phyloP scores from a whole-genome alignment of 2,329 filamentous ascomycete genomes.

The Xylariaceae sp. region DNA sequence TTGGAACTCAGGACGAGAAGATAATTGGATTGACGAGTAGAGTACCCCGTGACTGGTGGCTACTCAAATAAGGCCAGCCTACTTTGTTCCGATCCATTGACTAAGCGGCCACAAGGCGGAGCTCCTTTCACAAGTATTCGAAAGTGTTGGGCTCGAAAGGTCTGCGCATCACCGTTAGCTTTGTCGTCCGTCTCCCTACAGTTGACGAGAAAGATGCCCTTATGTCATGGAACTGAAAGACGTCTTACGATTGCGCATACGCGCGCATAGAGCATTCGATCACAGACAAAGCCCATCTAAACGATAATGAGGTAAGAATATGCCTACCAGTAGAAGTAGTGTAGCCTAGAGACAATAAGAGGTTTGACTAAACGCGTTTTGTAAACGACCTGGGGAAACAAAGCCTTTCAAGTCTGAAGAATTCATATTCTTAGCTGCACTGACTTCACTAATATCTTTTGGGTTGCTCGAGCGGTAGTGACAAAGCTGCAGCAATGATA shows the following conservation, averaged over 20 bases:
- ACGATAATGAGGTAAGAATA: not conserved
- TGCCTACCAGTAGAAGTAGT: too few species aligned
- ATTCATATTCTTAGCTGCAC: too few species aligned
- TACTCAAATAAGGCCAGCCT: slow-evolving; percentile 16
- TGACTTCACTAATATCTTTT: too few species aligned
- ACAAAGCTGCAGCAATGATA: too few species aligned
- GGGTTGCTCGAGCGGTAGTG: too few species aligned
- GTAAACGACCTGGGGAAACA: not conserved
- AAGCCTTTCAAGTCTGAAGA: too few species aligned
- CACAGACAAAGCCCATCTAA: slow-evolving; percentile 16
- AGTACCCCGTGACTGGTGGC: not conserved
- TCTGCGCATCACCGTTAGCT: slow-evolving; percentile 4
- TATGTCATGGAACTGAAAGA: not conserved
- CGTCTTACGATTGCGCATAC: too few species aligned
- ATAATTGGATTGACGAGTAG: too few species aligned
- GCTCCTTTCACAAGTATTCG: not conserved
- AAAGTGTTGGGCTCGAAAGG: not conserved
- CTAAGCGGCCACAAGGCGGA: slow-evolving; percentile 22
- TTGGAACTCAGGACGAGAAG: not conserved
- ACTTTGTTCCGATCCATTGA: slow-evolving; percentile 28
- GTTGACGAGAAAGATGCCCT: slow-evolving; percentile 20
- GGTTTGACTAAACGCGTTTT: not conserved
- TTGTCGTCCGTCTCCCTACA: slow-evolving; percentile 6
- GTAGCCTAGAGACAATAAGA: slow-evolving; percentile 3
- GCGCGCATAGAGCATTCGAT: too few species aligned